These are phyloP conservation scores for Fusarium compactum DNA, from an alignment of 2,329 filamentous ascomycete genomes.

Conservation along the genomic window DNA sequence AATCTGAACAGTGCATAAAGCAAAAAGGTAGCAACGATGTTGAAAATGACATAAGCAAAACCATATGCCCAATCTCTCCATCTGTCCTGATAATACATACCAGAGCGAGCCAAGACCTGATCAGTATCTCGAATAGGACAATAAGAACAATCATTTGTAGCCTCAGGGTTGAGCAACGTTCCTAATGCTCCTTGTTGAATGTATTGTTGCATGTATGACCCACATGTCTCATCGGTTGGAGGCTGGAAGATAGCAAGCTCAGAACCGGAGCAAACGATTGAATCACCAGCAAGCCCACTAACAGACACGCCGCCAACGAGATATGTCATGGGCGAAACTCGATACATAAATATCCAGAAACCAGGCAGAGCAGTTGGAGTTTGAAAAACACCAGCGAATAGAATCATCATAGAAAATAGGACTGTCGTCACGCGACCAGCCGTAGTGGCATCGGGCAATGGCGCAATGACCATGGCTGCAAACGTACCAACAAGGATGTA, in stretches of 20 bases:
- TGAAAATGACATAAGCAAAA: constrained; percentile 1
- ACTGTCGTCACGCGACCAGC: constrained; percentile 69
- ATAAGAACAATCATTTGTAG: background rate
- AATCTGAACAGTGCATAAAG: background rate
- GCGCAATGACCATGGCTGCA: constrained; percentile 78
- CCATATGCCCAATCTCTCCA: constrained; percentile 7
- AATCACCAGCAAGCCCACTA: background rate
- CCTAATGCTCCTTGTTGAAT: background rate
- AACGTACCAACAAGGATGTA: constrained; percentile 79
- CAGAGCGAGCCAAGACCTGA: constrained; percentile 4
- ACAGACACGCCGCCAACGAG: constrained; percentile 8
- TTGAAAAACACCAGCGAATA: constrained; percentile 75
- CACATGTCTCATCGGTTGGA: background rate
- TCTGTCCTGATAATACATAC: constrained; percentile 6
- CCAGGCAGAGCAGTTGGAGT: constrained; percentile 68
- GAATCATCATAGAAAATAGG: constrained; percentile 65
- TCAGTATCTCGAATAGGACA: background rate
- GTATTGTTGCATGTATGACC: constrained; percentile 5
- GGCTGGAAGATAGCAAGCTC: constrained; percentile 8
- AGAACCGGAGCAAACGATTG: background rate
- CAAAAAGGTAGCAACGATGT: background rate
- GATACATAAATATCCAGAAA: constrained; percentile 83
- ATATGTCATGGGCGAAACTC: constrained; percentile 6
- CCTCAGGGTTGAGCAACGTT: background rate
- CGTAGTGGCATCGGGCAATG: constrained; percentile 76